Base-by-base conservation (phyloP, 441 rosid species). In the Biscutella laevigata region DNA sequence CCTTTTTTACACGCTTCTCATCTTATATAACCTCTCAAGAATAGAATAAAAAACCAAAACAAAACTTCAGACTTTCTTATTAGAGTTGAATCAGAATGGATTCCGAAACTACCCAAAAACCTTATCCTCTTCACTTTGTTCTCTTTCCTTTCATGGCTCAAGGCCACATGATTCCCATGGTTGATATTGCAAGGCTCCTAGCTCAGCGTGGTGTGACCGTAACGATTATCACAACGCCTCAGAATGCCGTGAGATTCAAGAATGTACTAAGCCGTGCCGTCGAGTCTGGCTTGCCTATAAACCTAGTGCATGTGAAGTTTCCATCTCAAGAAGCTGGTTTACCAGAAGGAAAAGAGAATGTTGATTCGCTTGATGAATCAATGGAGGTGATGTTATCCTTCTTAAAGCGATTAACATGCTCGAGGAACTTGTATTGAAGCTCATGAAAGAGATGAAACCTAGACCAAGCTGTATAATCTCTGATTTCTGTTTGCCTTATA, bases 381-480 rank as follows among this genome's bases (percentile, higher is more conserved):
- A 6, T n/a, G 19, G 58, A 29, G 15, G 1, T 24, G 30, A 9
- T 26, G 9, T 0, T 13, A 3, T 50, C 63, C 3, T 73, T 69
- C 55, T 61, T 21, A 29, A 13, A 25, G 74, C 63, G 3, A 27
- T 40, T 7, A 61, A 28, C 34, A 30, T 53, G 70, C 50, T 75
- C 22, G 64, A 55, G 29, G 58, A 64, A 12, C 74, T 74, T 4
- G 66, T 65, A 7, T 51, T 32, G 22, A 42, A 67, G 14, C 40
- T 69, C n/a, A 12, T 76, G 1, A 65, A 62, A 46, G 58, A 53
- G 49, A 43, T 65, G 53, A 41, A 7, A 2, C 76, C 76, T 20
- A 42, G 21, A 22, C 73, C 74, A n/a, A 67, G 29, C 38, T 78
- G 80, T 43, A 16, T 75, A 12, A 59, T 75, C 8, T 67, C 78